Evolutionary conservation across 768 basidiomycete genomes (phyloP), one percentile per base, ranked within the genome.

Genomic region (Sarcodon aspratus): DNA sequence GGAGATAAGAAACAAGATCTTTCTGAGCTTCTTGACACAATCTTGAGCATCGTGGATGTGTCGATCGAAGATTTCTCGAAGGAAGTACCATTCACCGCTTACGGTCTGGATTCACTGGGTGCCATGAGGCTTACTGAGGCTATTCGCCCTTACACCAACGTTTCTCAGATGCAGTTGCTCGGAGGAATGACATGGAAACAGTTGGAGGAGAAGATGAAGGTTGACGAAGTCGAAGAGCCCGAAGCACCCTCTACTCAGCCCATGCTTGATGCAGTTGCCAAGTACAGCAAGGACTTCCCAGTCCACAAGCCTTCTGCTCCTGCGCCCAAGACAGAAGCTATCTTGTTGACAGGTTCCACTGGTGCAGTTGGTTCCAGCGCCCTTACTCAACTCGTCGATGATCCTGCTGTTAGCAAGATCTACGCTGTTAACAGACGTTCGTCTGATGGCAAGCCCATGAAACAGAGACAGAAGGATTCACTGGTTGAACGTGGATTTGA

Each of bases 51-150:
- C n/a, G 51, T 69, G 12, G 65, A 65, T 43, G 52, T 72, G 21
- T 49, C 63, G 1, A 49, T 49, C n/a, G 59, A 63, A 18, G 68
- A 70, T 33, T 64, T 72, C 43, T 61, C 61, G 7, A 45, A 53
- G 1, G 62, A 69, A 9, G 61, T 68, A 5, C 70, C 71, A 2
- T 58, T 73, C 44, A 69, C 67, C 1, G 59, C 65, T 1, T 72
- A 71, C 40, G 71, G 71, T 6, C 57, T 71, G 13, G 70, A 72
- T 52, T 72, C 70, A 1, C 60, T 72, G 8, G 60, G 65, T 8
- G 70, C 70, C 11, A 64, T 63, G 6, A 60, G 61, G 18, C 53
- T 70, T 9, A 65, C 69, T 3, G 60, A 59, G 46, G 58, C 59
- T 2, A 59, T 72, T 36, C 59, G 59, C 8, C 55, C 62, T 0